Evolutionary conservation across 257 asterid species (phyloP).

Genomic region (Perilla frutescens): DNA sequence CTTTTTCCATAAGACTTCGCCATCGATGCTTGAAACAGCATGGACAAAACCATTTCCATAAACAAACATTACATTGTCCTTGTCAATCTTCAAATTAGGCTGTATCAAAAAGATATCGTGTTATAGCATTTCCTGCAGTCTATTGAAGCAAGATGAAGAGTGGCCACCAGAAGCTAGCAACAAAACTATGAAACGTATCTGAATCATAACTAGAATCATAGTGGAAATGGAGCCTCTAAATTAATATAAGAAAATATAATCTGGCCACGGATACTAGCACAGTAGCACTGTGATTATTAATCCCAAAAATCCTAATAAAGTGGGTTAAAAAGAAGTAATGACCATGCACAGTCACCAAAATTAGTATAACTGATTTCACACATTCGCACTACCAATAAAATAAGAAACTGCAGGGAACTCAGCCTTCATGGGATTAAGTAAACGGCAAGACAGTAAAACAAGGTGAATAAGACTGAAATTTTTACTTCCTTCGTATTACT

Average conservation of each 20-base stretch:
- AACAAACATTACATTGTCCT: conserved; percentile 68
- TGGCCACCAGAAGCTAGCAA: conserved; percentile 16
- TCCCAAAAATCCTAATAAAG: not conserved
- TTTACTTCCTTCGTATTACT: not conserved
- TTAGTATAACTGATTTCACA: conserved; percentile 8
- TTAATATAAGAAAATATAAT: conserved; percentile 19
- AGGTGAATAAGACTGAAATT: not conserved
- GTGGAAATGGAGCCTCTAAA: conserved; percentile 21
- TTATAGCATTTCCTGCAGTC: conserved; percentile 29
- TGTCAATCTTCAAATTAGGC: conserved; percentile 71
- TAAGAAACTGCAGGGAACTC: conserved; percentile 16
- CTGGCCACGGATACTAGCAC: conserved; percentile 6
- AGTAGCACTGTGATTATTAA: not conserved
- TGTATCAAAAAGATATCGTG: conserved; percentile 47
- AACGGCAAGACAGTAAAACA: conserved; percentile 5
- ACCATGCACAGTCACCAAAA: conserved; percentile 16
- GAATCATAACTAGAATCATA: conserved; percentile 2
- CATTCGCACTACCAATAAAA: not conserved
- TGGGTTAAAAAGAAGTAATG: not conserved
- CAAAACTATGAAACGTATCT: not conserved
- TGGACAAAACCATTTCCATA: conserved; percentile 79
- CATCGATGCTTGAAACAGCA: conserved; percentile 87
- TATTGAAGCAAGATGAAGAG: conserved; percentile 12
- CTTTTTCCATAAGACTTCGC: conserved; percentile 89
- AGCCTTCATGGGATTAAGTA: conserved; percentile 3